These are phyloP conservation scores for Penstemon newberryi DNA, from an alignment of 257 asterid genomes.

Conservation along the genomic window DNA sequence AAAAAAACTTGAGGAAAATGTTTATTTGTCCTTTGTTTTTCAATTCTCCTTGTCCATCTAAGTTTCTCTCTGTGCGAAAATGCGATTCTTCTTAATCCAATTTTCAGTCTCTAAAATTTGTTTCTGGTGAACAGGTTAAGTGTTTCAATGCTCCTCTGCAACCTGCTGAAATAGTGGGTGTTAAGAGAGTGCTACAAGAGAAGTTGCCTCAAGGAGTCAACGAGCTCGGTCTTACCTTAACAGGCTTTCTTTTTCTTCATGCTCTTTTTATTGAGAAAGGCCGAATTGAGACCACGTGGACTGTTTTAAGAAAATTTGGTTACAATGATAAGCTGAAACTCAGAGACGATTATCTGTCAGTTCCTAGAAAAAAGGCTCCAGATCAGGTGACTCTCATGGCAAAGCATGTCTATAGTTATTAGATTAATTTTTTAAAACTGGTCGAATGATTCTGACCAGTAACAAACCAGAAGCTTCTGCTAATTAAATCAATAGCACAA, in stretches of 20 bases:
- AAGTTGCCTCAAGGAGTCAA: conserved; percentile 91
- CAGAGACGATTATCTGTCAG: conserved; percentile 63
- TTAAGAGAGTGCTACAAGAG: conserved; percentile 83
- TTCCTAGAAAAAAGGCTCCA: conserved; percentile 74
- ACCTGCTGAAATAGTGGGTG: conserved; percentile 85
- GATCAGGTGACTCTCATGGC: conserved; percentile 75
- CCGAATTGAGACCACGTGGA: conserved; percentile 87
- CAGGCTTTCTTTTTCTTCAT: conserved; percentile 90
- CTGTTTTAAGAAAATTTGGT: conserved; percentile 87
- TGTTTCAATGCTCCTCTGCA: conserved; percentile 92
- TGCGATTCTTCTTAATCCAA: conserved; percentile 11
- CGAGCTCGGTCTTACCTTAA: conserved; percentile 80
- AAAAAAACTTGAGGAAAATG: not conserved
- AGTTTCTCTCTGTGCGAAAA: conserved; percentile 13
- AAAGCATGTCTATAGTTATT: conserved; percentile 13
- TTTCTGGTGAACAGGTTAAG: conserved; percentile 54
- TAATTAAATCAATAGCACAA: not conserved
- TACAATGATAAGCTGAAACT: conserved; percentile 81
- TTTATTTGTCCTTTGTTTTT: conserved; percentile 4
- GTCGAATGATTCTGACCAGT: conserved; percentile 13
- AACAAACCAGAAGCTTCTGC: not conserved
- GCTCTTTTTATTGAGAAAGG: conserved; percentile 96
- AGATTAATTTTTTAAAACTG: not conserved
- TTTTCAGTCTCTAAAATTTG: not conserved
- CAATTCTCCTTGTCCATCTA: conserved; percentile 14